Evolutionary conservation across 2,329 filamentous ascomycete genomes (phyloP), one percentile per base, ranked within the genome.

Genomic region (Calonectria pteridis): DNA sequence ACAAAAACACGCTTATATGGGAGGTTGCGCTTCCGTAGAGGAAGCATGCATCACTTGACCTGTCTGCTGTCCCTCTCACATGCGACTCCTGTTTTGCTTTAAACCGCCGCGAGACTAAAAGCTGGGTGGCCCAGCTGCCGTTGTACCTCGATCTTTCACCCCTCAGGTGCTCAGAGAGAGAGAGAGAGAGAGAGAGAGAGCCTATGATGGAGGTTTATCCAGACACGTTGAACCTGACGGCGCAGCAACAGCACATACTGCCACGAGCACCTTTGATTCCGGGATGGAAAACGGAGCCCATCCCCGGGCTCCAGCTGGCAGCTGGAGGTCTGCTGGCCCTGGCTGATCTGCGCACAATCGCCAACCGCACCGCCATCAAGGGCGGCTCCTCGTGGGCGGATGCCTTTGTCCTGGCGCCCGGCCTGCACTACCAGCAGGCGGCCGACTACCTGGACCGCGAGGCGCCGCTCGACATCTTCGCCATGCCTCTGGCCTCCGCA

Each of bases 401-500:
- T 79, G 84, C 84, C 10, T 84, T 93, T 14, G 84, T 92, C 16
- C 85, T 93, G 3, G 90, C 89, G 2, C 91, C 91, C 0, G 91
- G 91, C 0, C 79, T 93, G 65, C 91, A 93, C 81, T 89, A 89
- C 76, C 90, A 93, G 77, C 90, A 92, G 77, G 86, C 87, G 5
- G 90, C 90, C 13, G 85, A 89, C 16, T 85, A 86, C 0, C 82
- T 92, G 20, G 85, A 85, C 72, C 82, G 85, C 3, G 86, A 88
- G 46, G 73, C 75, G 0, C 76, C 67, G 81, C 84, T 43, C 2
- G 85, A 85, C 26, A 83, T 83, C 6, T 75, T 82, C 4, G 80
- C 81, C 1, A 33, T 78, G 7, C 75, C 79, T 1, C 71, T 76
- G 28, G 72, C 84, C 18, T 37, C 76, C 1, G 69, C 69, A 71